Evolutionary conservation across 495 filamentous ascomycete genomes (phyloP), one percentile per base, ranked within the genome.

Genomic region (Astrothelium subdiscretum): DNA sequence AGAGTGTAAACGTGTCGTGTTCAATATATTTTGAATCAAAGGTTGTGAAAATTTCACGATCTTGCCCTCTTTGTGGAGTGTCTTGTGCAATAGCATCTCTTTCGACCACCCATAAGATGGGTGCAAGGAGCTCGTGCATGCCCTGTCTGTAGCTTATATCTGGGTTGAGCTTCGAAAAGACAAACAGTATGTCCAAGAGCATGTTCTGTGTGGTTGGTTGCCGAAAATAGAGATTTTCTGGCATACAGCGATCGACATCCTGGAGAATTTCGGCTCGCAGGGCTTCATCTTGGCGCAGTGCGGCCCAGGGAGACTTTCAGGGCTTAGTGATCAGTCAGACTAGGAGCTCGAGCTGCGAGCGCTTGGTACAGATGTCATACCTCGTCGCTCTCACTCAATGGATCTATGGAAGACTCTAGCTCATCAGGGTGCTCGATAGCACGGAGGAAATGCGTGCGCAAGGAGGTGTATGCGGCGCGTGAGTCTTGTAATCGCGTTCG

Each of bases 61-160:
- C 67, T 35, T 66, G 64, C 24, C 64, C 64, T 32, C 63, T 48
- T 1, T 59, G 64, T 40, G 64, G 64, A 51, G 64, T 64, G 48
- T 60, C 59, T 24, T 44, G 59, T 15, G 64, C 67, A 32, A 95
- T 77, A 6, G 95, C 86, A 73, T 98, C 94, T 62, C 85, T 80
- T 60, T 90, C 85, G 13, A 98, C 77, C 11, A 90, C 89, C 85
- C 91, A 96, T 11, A 97, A 76, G 31, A 98, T 85, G 3, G 95
- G 92, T 0, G 92, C 94, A 22, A 97, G 78, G 26, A 98, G 73
- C 73, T 98, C 94, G 70, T 98, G 94, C 91, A 98, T 97, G 20
- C 94, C 94, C 75, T 98, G 94, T 29, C 95, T 84, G 68, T 98
- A 98, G 20, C 91, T 87, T 48, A 92, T 77, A 66, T 88, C 86